Evolutionary conservation across 495 filamentous ascomycete genomes (phyloP).

Genomic region (Pyrenula massariospora): DNA sequence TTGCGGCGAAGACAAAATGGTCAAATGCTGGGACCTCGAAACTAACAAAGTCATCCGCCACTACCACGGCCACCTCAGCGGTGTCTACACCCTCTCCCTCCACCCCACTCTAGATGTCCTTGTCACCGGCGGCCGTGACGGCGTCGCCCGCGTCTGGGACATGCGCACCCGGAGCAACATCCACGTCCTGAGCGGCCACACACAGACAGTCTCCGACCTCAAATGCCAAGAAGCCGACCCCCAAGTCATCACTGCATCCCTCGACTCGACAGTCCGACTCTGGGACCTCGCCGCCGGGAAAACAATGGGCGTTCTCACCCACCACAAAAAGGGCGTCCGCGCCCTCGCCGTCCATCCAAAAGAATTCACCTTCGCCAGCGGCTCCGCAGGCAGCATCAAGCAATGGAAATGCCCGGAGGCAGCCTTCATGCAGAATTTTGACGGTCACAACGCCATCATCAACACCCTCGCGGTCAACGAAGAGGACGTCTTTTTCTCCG

Average conservation of each 20-base stretch:
- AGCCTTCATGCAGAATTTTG: slow-evolving; percentile 98
- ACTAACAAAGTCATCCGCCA: slow-evolving; percentile 98
- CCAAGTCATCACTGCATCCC: slow-evolving; percentile 81
- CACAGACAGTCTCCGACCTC: slow-evolving; percentile 74
- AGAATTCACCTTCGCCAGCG: slow-evolving; percentile 94
- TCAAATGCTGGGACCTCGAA: slow-evolving; percentile 99
- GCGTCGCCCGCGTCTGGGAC: slow-evolving; percentile 92
- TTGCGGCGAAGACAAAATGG: slow-evolving; percentile 99
- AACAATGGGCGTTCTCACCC: slow-evolving; percentile 88
- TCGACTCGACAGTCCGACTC: slow-evolving; percentile 84
- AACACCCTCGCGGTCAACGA: slow-evolving; percentile 91
- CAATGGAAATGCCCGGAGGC: slow-evolving; percentile 99
- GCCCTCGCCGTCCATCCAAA: slow-evolving; percentile 75
- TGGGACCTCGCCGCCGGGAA: slow-evolving; percentile 97
- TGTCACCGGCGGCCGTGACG: slow-evolving; percentile 90
- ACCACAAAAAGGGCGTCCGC: slow-evolving; percentile 96
- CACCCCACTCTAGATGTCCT: slow-evolving; percentile 93
- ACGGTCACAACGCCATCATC: slow-evolving; percentile 91
- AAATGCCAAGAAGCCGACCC: slow-evolving; percentile 95
- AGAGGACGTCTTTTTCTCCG: slow-evolving; percentile 89
- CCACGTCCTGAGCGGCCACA: slow-evolving; percentile 86
- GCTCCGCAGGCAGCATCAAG: slow-evolving; percentile 88
- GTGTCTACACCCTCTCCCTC: slow-evolving; percentile 82
- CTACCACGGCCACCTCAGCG: slow-evolving; percentile 94
- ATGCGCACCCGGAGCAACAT: slow-evolving; percentile 95